These are phyloP conservation scores for Plantago ovata DNA, from an alignment of 257 asterid genomes.

Conservation along the genomic window DNA sequence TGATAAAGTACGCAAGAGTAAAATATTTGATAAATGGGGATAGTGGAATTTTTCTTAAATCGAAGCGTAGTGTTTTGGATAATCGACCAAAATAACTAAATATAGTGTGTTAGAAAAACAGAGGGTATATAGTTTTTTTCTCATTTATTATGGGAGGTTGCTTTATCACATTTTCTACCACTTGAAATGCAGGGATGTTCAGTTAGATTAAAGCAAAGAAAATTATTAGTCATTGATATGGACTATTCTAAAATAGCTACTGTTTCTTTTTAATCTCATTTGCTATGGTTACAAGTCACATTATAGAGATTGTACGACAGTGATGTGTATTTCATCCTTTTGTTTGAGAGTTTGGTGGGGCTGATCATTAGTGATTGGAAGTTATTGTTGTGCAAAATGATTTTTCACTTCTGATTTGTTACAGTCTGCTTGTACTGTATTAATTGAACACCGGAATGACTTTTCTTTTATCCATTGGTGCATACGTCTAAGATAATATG, in stretches of 20 bases:
- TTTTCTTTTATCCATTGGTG: background rate
- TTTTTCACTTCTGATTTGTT: slow-evolving; percentile 8
- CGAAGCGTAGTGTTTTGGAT: too few relatives aligned
- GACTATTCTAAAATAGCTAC: background rate
- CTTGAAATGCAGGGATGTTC: background rate
- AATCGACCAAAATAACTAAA: too few relatives aligned
- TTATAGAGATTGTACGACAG: slow-evolving; percentile 6
- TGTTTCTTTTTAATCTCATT: background rate
- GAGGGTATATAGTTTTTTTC: too few relatives aligned
- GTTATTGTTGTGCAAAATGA: background rate
- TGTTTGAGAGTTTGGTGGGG: background rate
- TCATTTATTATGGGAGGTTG: background rate
- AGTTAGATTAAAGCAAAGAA: background rate
- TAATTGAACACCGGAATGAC: background rate
- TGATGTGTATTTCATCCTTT: slow-evolving; percentile 1
- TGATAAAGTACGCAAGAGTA: too few relatives aligned
- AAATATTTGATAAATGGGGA: too few relatives aligned
- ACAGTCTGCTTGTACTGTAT: background rate
- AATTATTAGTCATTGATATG: background rate
- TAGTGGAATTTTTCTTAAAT: too few relatives aligned
- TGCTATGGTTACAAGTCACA: background rate
- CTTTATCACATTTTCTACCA: background rate
- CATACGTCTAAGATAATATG: background rate
- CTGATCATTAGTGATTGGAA: slow-evolving; percentile 13
- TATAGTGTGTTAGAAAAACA: too few relatives aligned